Evolutionary conservation across 2,329 filamentous ascomycete species (phyloP).

Genomic region (Pezicula neosporulosa): DNA sequence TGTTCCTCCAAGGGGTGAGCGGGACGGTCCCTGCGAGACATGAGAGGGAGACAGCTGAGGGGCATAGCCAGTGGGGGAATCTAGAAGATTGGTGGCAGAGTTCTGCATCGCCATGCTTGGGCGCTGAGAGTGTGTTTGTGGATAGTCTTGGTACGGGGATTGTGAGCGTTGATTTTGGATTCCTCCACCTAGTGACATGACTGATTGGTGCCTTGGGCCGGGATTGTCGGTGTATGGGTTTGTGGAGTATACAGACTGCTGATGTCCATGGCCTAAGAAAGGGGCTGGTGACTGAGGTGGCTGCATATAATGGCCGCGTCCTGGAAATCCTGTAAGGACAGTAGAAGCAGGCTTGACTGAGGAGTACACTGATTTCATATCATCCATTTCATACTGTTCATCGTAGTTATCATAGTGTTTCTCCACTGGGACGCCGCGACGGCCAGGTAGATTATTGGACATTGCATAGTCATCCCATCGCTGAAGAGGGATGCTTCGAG

Average conservation of each 20-base stretch:
- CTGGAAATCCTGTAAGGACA: slow-evolving; percentile 78
- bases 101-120: slow-evolving; percentile 62
- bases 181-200: slow-evolving; percentile 57
- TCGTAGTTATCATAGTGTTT: slow-evolving; percentile 66
- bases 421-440: slow-evolving; percentile 69
- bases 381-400: slow-evolving; percentile 92
- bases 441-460: slow-evolving; percentile 83
- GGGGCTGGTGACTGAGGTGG: slow-evolving; percentile 78
- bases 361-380: slow-evolving; percentile 95
- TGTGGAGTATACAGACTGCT: slow-evolving; percentile 35
- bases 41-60: slow-evolving; percentile 22
- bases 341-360: slow-evolving; percentile 84
- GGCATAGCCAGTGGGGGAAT: slow-evolving; percentile 1
- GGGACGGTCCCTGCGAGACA: slow-evolving; percentile 33
- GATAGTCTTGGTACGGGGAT: slow-evolving; percentile 56
- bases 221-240: slow-evolving; percentile 47
- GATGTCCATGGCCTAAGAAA: slow-evolving; percentile 49
- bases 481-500: slow-evolving; percentile 87
- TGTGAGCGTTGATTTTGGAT: slow-evolving; percentile 44
- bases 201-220: slow-evolving; percentile 62
- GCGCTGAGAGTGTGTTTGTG: slow-evolving; percentile 37
- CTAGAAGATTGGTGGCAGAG: slow-evolving; percentile 29
- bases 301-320: slow-evolving; percentile 61
- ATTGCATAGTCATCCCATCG: slow-evolving; percentile 96
- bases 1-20: slow-evolving; percentile 39